Evolutionary conservation across 345 rosid species (phyloP), one percentile per base, ranked within the genome.

Genomic region (Linum trigynum): DNA sequence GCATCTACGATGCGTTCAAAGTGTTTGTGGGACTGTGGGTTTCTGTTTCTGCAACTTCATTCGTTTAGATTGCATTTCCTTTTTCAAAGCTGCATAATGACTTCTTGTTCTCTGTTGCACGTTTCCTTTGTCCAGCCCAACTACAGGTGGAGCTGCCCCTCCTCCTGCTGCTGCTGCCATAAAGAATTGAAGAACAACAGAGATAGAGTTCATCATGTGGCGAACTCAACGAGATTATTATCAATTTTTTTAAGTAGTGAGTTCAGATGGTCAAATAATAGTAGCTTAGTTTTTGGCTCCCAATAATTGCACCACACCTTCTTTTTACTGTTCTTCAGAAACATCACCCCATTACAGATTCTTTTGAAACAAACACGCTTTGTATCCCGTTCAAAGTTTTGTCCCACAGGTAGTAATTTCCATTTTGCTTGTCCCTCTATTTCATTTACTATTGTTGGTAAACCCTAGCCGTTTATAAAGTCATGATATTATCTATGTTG

Each of bases 21-120:
- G 98, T 90, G 65, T 85, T 81, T 65, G 86, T 86, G 67, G 98
- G 98, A 61, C 75, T 86, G 98, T 92, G 84, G 86, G 98, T 82
- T 65, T 23, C 35, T 15, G 50, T 38, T 70, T 9, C 4, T 70
- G 59, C 42, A 11, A 57, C 71, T 69, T 58, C 2, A 42, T 23
- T 4, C 38, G 36, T 35, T 61, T 23, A 3, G 61, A 57, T 51
- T 11, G 6, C 36, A 37, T 15, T 43, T 23, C 32, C 16, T 41
- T 43, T 57, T 32, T 0, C 35, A 15, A 8, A 41, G 16, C 39
- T 23, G 6, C 59, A 23, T 5, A 17, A 36, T 36, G 38, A 14
- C 45, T 59, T 35, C 7, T 35, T 23, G 32, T 55, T 51, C 50
- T 3, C 10, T 32, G 45, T 23, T 17, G 7, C 38, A 15, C 2